Percentiles rank a stretch among this genome's conserved stretches.
Conservation (phyloP, 2,329 filamentous ascomycete species). For the Cryphonectria japonica region DNA sequence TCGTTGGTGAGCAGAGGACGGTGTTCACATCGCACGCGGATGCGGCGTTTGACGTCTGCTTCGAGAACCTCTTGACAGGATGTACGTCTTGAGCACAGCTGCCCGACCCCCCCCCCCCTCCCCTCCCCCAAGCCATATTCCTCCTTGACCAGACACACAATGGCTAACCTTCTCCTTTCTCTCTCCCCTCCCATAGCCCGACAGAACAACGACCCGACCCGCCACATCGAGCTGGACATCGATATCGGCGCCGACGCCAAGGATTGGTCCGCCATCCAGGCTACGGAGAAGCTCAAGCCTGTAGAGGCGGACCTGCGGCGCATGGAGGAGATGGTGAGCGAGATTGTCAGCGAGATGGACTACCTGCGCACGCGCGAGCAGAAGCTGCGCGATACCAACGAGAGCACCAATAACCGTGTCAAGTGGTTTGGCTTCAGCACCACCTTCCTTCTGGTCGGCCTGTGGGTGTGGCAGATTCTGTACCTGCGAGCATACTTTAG, state of each 20-base stretch:
- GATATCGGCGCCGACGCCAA: constrained; percentile 97
- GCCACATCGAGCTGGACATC: constrained; percentile 87
- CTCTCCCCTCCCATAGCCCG: constrained; percentile 26
- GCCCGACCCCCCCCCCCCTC: neutral
- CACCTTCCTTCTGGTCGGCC: constrained; percentile 83
- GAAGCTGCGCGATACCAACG: constrained; percentile 96
- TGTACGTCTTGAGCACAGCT: constrained; percentile 55
- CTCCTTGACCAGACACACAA: constrained; percentile 1
- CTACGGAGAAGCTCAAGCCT: constrained; percentile 95
- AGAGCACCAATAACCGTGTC: constrained; percentile 98
- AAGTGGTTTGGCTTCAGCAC: constrained; percentile 98
- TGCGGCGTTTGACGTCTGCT: constrained; percentile 94
- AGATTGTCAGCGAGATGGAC: constrained; percentile 94
- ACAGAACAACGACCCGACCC: constrained; percentile 55
- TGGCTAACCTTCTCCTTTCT: neutral
- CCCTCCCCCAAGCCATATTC: neutral
- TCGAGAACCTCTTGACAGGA: constrained; percentile 78
- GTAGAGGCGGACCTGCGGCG: constrained; percentile 92
- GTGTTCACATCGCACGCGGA: constrained; percentile 93
- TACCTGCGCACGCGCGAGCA: constrained; percentile 89
- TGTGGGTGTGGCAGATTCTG: constrained; percentile 97
- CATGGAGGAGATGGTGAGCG: constrained; percentile 86
- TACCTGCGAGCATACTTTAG: constrained; percentile 98
- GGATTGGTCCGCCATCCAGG: constrained; percentile 96
- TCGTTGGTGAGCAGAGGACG: constrained; percentile 88